Evolutionary conservation across 108 stramenopile species (phyloP), one percentile per base, ranked within the genome.

Genomic region (Aurantiochytrium sp.): DNA sequence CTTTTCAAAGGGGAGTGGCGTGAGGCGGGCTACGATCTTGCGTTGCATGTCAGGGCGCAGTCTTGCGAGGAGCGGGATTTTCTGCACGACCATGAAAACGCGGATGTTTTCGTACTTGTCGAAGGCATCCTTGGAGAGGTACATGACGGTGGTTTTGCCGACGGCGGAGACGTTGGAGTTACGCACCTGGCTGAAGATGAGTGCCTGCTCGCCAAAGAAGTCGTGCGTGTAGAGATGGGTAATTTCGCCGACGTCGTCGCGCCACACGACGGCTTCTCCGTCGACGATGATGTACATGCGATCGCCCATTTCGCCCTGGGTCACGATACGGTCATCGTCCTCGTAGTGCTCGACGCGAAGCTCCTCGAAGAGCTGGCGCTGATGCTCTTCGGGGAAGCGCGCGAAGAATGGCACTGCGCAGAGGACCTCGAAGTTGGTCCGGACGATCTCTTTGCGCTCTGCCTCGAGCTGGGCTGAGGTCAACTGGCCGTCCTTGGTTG

Each of bases 261-360:
- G 87, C 87, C 87, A 58, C 12, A 90, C 88, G 16, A 35, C 47
- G 5, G 58, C 90, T 19, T 42, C 58, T 6, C 90, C 90, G 69
- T 55, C 12, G 5, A 72, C 72, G 53, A 90, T 88, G 57, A 90
- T 88, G 45, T 87, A 90, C 25, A 90, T 87, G 18, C 72, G 47
- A 44, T 90, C 88, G 58, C 90, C 90, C 35, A 25, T 60, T 4
- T 88, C 87, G 44, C 90, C 90, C 44, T 90, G 90, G 18, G 19
- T 35, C 10, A 90, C 88, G 3, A 90, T 90, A 49, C 59, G 45
- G 28, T 88, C 87, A 23, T 72, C 90, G 43, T 88, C 88, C 44
- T 49, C 28, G 88, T 72, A 90, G 55, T 88, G 76, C 76, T 83
- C 76, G 51, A 83, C 76, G 45, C 76, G 45, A 12, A 83, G 51